phyloP scores from a whole-genome alignment of 2,329 filamentous ascomycete species.

The Penicillium griseofulvum region DNA sequence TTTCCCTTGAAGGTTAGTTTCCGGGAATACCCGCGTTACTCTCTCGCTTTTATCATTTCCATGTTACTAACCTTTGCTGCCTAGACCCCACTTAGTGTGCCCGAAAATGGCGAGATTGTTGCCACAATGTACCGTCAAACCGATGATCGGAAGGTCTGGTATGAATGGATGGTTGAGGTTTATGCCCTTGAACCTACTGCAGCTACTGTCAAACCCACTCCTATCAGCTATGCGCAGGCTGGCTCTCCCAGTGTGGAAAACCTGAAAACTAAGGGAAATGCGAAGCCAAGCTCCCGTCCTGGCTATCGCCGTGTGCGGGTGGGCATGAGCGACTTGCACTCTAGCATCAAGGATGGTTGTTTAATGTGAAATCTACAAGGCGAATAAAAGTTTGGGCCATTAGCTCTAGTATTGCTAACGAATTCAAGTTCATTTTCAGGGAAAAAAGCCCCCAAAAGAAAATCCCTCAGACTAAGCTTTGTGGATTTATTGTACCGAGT shows the following conservation, averaged over 20 bases:
- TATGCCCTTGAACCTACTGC: constrained; percentile 50
- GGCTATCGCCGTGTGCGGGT: constrained; percentile 36
- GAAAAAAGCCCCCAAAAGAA: neutral
- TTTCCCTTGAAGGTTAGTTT: constrained; percentile 82
- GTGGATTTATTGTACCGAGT: neutral
- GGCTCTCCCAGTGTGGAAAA: constrained; percentile 26
- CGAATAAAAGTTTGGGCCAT: neutral
- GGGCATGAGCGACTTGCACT: constrained; percentile 48
- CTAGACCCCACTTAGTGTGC: constrained; percentile 80
- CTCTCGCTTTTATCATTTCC: neutral
- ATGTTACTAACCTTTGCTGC: neutral
- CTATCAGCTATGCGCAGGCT: constrained; percentile 32
- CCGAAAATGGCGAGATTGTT: constrained; percentile 78
- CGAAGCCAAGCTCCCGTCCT: constrained; percentile 14
- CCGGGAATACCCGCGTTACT: neutral
- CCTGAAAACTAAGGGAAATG: constrained; percentile 20
- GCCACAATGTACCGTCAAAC: constrained; percentile 96
- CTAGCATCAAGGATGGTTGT: constrained; percentile 50
- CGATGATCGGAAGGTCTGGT: constrained; percentile 95
- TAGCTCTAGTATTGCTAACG: neutral
- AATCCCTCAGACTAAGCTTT: neutral
- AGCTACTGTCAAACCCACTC: constrained; percentile 18
- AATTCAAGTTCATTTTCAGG: too few species aligned
- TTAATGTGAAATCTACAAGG: constrained; percentile 40
- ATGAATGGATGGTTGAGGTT: constrained; percentile 93